Evolutionary conservation across 345 rosid genomes (phyloP), one percentile per base, ranked within the genome.

Genomic region (Iberis pinnata): DNA sequence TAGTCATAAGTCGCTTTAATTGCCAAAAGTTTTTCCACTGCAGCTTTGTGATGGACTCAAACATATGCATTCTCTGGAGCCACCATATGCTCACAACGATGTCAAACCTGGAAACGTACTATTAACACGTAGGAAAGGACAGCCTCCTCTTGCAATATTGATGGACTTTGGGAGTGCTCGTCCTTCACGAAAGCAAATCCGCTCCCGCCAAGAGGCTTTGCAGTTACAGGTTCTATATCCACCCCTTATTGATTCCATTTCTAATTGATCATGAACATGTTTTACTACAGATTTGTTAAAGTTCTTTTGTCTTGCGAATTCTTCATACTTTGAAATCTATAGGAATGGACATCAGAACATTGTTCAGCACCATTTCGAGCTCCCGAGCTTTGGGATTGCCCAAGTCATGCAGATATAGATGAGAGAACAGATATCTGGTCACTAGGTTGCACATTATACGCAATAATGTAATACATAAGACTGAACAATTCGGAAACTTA

Each of bases 391-490:
- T 93, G 97, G 97, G 97, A 93, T 64, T 86, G 99, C 75, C 95
- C 95, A 24, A 93, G 99, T 58, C 86, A 93, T 60, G 82, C 75
- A 12, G 87, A 86, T 73, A 83, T 93, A 56, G 99, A 93, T 61
- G 99, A 88, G 79, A 83, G 97, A 76, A 88, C 90, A 17, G 99
- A 93, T 65, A 78, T 93, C 18, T 93, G 99, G 99, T 93, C 99
- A 3, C 74, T 93, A 50, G 99, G 97, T 68, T 88, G 99, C 85
- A 93, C 99, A 24, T 60, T 93, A 63, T 93, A 88, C 56, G 97
- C 95, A 55, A 82, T 88, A 75, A 88, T 93, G 97, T 93, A 72
- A 83, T 78, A 50, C 66, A 54, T 29, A 19, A 20, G 9, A 22
- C 12, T 35, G 8, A 19, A 53, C 41, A 41, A 29, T 29, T 29